A percentile compares a stretch with the other conserved stretches of the same genome.
Evolutionary conservation across 768 basidiomycete genomes (phyloP).

Genomic region (Lactifluus subvellereus): DNA sequence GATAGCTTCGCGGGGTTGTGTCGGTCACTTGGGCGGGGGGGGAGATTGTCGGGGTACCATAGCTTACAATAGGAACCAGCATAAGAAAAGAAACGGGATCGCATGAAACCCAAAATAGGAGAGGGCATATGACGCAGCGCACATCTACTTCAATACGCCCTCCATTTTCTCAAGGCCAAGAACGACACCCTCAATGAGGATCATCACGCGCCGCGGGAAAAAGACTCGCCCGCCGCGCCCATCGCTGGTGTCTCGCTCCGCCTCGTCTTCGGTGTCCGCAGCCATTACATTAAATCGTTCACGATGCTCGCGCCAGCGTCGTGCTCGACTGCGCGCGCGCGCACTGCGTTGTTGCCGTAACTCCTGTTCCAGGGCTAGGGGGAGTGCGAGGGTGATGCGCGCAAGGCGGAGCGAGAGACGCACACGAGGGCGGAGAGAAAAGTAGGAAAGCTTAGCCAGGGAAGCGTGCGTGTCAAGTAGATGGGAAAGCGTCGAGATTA

Average conservation of each 20-base stretch:
- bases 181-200: slow-evolving; percentile 58
- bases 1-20: neutral
- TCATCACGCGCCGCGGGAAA: slow-evolving; percentile 52
- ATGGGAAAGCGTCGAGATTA: slow-evolving; percentile 66
- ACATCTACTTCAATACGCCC: slow-evolving; percentile 31
- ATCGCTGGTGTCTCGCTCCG: slow-evolving; percentile 25
- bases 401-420: slow-evolving; percentile 72
- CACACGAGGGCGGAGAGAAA: slow-evolving; percentile 70
- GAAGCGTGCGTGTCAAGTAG: slow-evolving; percentile 78
- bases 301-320: slow-evolving; percentile 20
- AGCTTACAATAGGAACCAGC: neutral
- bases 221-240: slow-evolving; percentile 29
- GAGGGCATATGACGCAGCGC: neutral
- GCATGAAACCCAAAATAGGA: neutral
- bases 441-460: slow-evolving; percentile 68
- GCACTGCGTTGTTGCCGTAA: slow-evolving; percentile 42
- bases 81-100: neutral
- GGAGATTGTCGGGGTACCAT: neutral
- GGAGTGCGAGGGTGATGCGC: slow-evolving; percentile 68
- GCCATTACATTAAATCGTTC: slow-evolving; percentile 14
- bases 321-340: slow-evolving; percentile 26
- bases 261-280: slow-evolving; percentile 25
- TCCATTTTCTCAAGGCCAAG: slow-evolving; percentile 64
- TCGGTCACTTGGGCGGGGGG: neutral
- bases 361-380: slow-evolving; percentile 67